Percentiles rank a stretch among this genome's conserved stretches.
Evolutionary conservation across 768 basidiomycete species (phyloP).

Genomic region (Stropharia rugosoannulata): DNA sequence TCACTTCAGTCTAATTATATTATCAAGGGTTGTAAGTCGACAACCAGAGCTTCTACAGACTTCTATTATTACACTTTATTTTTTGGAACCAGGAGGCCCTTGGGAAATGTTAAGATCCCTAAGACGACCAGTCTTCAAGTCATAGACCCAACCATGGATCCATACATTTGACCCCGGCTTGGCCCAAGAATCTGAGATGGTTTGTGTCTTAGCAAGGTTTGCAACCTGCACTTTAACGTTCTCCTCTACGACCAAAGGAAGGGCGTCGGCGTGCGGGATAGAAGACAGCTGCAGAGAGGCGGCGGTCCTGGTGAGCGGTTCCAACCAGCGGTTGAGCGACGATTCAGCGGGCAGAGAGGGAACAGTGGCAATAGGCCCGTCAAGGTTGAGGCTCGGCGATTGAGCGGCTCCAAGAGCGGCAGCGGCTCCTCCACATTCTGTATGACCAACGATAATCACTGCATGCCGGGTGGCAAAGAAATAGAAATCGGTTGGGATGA

Average conservation of each 20-base stretch:
- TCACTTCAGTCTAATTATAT: background rate
- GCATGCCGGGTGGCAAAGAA: slow-evolving; percentile 18
- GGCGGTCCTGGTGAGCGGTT: slow-evolving; percentile 60
- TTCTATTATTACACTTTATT: background rate
- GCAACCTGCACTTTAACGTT: slow-evolving; percentile 59
- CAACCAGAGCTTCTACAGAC: background rate
- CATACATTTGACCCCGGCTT: slow-evolving; percentile 44
- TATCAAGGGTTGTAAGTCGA: background rate
- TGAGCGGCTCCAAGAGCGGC: slow-evolving; percentile 51
- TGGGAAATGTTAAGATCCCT: slow-evolving; percentile 53
- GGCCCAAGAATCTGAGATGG: slow-evolving; percentile 48
- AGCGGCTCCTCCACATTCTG: slow-evolving; percentile 74
- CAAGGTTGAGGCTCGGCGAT: slow-evolving; percentile 27
- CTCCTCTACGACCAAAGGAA: slow-evolving; percentile 52
- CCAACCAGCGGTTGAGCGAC: slow-evolving; percentile 70
- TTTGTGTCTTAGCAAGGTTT: slow-evolving; percentile 44
- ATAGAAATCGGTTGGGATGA: slow-evolving; percentile 30
- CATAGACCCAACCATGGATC: slow-evolving; percentile 77
- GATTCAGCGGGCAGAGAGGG: slow-evolving; percentile 33
- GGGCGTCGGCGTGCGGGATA: slow-evolving; percentile 32
- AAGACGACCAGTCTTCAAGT: slow-evolving; percentile 56
- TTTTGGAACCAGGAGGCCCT: slow-evolving; percentile 26
- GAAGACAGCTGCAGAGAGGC: slow-evolving; percentile 42
- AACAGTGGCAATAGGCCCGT: slow-evolving; percentile 32
- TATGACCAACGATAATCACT: slow-evolving; percentile 86